Base-by-base conservation (phyloP, 371 early-diverging fungal genomes). In the Chytridium lagenaria region DNA sequence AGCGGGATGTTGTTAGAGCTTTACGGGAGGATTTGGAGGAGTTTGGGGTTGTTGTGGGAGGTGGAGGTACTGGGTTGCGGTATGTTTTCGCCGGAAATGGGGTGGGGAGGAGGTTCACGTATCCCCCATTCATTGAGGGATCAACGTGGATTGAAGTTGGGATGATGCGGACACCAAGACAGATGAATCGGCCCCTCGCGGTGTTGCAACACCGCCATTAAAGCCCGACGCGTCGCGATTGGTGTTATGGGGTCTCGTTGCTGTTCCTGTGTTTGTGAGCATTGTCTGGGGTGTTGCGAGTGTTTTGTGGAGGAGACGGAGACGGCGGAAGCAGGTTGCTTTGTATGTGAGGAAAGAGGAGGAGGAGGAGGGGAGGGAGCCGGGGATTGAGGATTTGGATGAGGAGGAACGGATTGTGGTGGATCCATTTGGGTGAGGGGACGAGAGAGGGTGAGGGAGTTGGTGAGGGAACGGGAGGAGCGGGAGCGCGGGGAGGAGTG, bases 361-460 rank as follows among this genome's bases (percentile, higher is more conserved):
- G 23, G 55, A 52, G 5, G 55, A 52, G 26, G 55, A 52, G 26
- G 55, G 55, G 23, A 52, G 55, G 23, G 55, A 5, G 23, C n/a
- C 55, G 5, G 55, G 55, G 55, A n/a, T 52, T 26, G 55, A 52
- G 26, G 55, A 52, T 52, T 23, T 52, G 16, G 55, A 52, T 52
- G 55, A 52, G 23, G 55, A 52, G 23, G 55, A 52, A 15, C 26
- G 26, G 26, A 52, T 52, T 23, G 55, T 52, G 12, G 7, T 52
- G 26, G 55, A 52, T 26, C 55, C 55, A 23, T 52, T 52, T 26
- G 55, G 55, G 26, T 52, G 5, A 52, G 55, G 23, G 16, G 55
- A 5, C 7, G 55, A 26, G 16, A 52, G 26, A 7, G 55, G 5
- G 23, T 52, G 5, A 7, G 55, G 23, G 55, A 52, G 55, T 15